These are phyloP conservation scores for Vachellia pachyceras DNA, from an alignment of 306 rosid species.

Conservation along the genomic window DNA sequence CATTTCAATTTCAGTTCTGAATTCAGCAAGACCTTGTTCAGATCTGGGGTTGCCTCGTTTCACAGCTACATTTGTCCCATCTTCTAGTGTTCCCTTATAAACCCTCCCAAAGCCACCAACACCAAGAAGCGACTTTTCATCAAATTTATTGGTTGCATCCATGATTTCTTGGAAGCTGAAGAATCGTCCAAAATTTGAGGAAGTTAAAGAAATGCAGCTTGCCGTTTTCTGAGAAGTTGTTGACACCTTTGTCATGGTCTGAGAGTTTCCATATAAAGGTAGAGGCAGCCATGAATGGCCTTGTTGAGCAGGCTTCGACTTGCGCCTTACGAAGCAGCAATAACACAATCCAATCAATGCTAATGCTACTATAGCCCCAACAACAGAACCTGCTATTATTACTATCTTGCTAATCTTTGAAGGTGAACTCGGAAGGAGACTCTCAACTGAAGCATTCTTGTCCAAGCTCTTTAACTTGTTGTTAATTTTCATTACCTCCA, in stretches of 20 bases:
- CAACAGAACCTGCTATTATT: slow-evolving; percentile 54
- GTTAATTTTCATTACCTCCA: slow-evolving; percentile 86
- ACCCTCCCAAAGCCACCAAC: slow-evolving; percentile 98
- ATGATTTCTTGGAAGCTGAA: slow-evolving; percentile 87
- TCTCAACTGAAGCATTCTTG: slow-evolving; percentile 60
- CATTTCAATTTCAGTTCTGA: slow-evolving; percentile 96
- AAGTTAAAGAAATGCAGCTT: slow-evolving; percentile 84
- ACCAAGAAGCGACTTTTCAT: slow-evolving; percentile 82
- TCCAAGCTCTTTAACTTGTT: slow-evolving; percentile 71
- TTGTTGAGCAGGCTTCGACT: slow-evolving; percentile 61
- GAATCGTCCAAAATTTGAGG: slow-evolving; percentile 75
- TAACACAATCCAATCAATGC: slow-evolving; percentile 60
- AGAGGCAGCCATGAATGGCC: slow-evolving; percentile 81
- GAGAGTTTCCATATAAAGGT: slow-evolving; percentile 88
- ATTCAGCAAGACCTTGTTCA: slow-evolving; percentile 93
- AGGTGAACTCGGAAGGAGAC: slow-evolving; percentile 60
- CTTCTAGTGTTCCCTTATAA: slow-evolving; percentile 87
- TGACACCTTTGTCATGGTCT: slow-evolving; percentile 84
- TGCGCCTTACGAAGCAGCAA: slow-evolving; percentile 54
- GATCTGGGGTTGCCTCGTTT: slow-evolving; percentile 95
- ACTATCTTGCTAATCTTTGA: slow-evolving; percentile 51
- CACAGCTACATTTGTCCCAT: slow-evolving; percentile 84
- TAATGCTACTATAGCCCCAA: slow-evolving; percentile 55
- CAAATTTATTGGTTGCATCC: slow-evolving; percentile 90
- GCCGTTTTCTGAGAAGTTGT: slow-evolving; percentile 87